These are phyloP conservation scores for Galerina sulciceps DNA, from an alignment of 768 basidiomycete genomes.

Conservation along the genomic window DNA sequence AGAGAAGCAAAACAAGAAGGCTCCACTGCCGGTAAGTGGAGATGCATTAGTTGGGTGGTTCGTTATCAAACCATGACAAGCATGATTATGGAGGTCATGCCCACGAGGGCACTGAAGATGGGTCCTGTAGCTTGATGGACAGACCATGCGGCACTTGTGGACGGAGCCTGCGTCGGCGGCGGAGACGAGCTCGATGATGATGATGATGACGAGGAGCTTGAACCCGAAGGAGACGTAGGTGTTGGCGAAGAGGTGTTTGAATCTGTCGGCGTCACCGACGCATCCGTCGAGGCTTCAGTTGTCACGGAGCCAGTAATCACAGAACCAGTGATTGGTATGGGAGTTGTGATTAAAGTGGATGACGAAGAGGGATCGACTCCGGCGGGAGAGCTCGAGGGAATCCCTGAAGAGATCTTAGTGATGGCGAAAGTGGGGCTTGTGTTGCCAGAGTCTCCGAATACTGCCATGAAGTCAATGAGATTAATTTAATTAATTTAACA, in stretches of 20 bases:
- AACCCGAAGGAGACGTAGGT: constrained; percentile 18
- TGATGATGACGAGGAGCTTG: constrained; percentile 3
- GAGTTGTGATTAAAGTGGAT: constrained; percentile 13
- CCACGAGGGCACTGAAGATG: constrained; percentile 13
- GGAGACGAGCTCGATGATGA: too few relatives aligned
- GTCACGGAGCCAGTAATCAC: constrained; percentile 33
- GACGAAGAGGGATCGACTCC: constrained; percentile 21
- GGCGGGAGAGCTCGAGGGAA: too few relatives aligned
- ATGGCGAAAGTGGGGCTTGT: constrained; percentile 64
- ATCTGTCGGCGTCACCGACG: constrained; percentile 13
- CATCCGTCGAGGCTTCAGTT: constrained; percentile 25
- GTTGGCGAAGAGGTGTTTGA: constrained; percentile 13
- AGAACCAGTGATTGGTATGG: constrained; percentile 25
- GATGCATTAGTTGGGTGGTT: not conserved
- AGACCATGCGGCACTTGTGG: constrained; percentile 33
- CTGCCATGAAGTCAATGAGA: constrained; percentile 34
- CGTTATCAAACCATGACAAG: constrained; percentile 17
- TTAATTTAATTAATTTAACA: not conserved
- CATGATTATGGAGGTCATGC: constrained; percentile 24
- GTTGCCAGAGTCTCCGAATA: constrained; percentile 74
- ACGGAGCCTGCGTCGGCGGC: not conserved
- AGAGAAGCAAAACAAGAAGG: not conserved
- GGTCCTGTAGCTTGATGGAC: constrained; percentile 11
- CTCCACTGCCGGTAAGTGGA: not conserved
- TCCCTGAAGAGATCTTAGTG: constrained; percentile 40